Evolutionary conservation across 495 filamentous ascomycete species (phyloP).

Genomic region (Aspergillus avenaceus): DNA sequence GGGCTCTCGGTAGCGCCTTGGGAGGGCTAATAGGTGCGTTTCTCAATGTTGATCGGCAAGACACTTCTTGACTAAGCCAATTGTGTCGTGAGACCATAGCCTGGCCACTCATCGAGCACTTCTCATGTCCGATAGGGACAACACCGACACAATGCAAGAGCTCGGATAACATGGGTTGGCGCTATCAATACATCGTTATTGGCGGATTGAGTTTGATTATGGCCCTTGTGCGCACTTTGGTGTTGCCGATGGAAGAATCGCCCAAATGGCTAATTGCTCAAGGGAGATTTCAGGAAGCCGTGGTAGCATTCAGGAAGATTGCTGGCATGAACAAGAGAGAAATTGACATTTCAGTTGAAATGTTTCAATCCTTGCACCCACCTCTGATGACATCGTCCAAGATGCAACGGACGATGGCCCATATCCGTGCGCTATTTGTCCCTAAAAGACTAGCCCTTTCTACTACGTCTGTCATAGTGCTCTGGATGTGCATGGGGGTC

Average conservation of each 20-base stretch:
- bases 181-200: constrained; percentile 8
- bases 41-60: neutral
- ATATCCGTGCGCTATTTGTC: neutral
- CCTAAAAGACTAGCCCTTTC: neutral
- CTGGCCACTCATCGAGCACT: constrained; percentile 6
- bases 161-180: constrained; percentile 7
- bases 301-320: neutral
- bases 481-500: neutral
- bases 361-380: neutral
- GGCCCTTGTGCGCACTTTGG: neutral
- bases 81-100: no score
- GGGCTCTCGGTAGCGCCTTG: constrained; percentile 4
- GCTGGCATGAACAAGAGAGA: neutral
- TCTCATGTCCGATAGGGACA: constrained; percentile 3
- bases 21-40: constrained; percentile 1
- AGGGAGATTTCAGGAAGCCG: neutral
- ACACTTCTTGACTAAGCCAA: neutral
- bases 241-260: constrained; percentile 4
- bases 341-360: neutral
- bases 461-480: neutral
- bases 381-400: no score
- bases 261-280: constrained; percentile 5
- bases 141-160: constrained; percentile 1
- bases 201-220: constrained; percentile 5
- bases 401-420: no score